phyloP scores from a whole-genome alignment of 2,329 filamentous ascomycete species.

The Fusarium sp. region DNA sequence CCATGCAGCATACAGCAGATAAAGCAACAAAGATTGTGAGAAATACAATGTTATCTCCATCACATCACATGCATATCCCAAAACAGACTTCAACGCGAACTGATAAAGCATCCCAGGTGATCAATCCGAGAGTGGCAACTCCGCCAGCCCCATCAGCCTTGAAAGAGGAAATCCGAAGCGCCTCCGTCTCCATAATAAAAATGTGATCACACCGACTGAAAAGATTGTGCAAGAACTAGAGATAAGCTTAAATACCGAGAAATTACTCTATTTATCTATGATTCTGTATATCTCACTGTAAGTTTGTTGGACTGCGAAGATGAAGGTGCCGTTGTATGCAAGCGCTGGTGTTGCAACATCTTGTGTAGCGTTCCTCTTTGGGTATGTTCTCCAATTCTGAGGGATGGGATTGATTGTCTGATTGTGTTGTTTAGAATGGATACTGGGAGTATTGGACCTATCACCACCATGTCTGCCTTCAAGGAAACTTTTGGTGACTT shows the following conservation, averaged over 20 bases:
- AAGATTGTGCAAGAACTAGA: background rate
- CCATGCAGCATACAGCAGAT: background rate
- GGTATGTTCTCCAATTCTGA: slow-evolving; percentile 21
- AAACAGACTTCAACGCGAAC: background rate
- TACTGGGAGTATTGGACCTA: slow-evolving; percentile 64
- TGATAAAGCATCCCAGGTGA: background rate
- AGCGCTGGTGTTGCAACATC: slow-evolving; percentile 43
- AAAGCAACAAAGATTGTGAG: background rate
- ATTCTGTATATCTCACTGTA: background rate
- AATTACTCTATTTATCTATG: background rate
- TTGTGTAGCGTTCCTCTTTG: slow-evolving; percentile 45
- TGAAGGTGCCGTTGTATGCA: slow-evolving; percentile 41
- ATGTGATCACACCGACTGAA: slow-evolving; percentile 29
- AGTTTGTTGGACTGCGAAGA: background rate
- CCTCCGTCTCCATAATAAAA: slow-evolving; percentile 28
- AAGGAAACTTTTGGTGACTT: slow-evolving; percentile 58
- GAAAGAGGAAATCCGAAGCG: slow-evolving; percentile 23
- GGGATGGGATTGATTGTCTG: background rate
- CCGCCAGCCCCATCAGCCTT: slow-evolving; percentile 11
- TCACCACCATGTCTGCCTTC: slow-evolving; percentile 66
- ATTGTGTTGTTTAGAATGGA: slow-evolving; percentile 36
- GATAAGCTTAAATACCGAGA: slow-evolving; percentile 5
- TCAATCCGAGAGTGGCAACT: slow-evolving; percentile 17
- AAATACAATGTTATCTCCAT: background rate
- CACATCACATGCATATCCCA: background rate